phyloP scores from a whole-genome alignment of 2,329 filamentous ascomycete genomes.

The Aspergillus sp. region DNA sequence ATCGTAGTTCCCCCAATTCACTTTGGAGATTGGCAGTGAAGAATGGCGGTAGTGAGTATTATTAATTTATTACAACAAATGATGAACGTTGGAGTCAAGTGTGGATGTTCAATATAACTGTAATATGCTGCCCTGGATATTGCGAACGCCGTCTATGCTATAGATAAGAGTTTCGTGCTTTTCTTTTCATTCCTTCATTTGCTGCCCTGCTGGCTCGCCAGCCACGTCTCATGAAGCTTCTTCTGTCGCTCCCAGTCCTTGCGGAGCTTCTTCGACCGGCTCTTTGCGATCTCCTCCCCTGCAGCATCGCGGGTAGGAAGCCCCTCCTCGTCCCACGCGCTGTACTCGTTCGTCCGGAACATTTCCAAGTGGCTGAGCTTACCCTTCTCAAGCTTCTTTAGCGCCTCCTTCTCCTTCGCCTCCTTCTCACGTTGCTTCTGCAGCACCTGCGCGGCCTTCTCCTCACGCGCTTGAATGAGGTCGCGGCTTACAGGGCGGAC shows the following conservation, averaged over 20 bases:
- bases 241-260: conserved; percentile 93
- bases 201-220: conserved; percentile 14
- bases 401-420: conserved; percentile 46
- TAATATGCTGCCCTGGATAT: conserved; percentile 12
- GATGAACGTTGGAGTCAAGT: too few relatives aligned
- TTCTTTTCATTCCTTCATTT: conserved; percentile 5
- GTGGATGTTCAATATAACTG: not conserved
- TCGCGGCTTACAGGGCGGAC: conserved; percentile 66
- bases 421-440: conserved; percentile 51
- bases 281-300: conserved; percentile 79
- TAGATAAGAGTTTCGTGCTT: not conserved
- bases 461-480: conserved; percentile 55
- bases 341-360: conserved; percentile 63
- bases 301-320: conserved; percentile 74
- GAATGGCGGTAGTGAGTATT: too few relatives aligned
- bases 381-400: conserved; percentile 54
- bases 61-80: too few relatives aligned
- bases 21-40: too few relatives aligned
- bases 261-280: conserved; percentile 73
- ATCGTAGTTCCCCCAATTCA: not conserved
- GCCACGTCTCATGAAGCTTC: conserved; percentile 51
- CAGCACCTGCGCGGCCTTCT: conserved; percentile 51
- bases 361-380: conserved; percentile 37
- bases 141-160: conserved; percentile 10
- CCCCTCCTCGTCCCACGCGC: conserved; percentile 79